These are phyloP conservation scores for Candida argentea DNA, from an alignment of 805 yeast species.

Conservation along the genomic window DNA sequence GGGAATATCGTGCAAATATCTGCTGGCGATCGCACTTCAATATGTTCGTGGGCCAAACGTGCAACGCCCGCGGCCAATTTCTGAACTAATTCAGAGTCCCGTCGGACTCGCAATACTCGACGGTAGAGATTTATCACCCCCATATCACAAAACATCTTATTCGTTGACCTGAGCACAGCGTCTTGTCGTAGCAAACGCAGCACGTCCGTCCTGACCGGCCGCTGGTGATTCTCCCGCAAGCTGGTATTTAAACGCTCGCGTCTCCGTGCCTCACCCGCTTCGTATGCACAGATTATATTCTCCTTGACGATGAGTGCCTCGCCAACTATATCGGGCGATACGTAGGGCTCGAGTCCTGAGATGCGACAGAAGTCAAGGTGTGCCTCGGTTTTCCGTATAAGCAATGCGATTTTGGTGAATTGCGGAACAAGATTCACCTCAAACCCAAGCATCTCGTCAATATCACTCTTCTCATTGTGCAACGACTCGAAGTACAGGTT, in stretches of 20 bases:
- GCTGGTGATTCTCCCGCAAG: conserved; percentile 7
- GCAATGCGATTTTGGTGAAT: conserved; percentile 37
- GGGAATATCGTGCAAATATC: conserved; percentile 49
- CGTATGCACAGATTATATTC: conserved; percentile 10
- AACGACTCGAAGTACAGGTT: conserved; percentile 3
- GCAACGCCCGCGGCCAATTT: conserved; percentile 34
- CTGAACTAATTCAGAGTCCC: conserved; percentile 37
- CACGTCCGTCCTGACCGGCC: conserved; percentile 13
- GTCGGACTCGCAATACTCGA: conserved; percentile 40
- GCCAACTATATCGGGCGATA: conserved; percentile 9
- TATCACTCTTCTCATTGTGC: conserved; percentile 17
- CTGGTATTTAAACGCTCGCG: conserved; percentile 13
- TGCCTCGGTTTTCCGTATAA: conserved; percentile 20
- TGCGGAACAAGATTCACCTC: conserved; percentile 52
- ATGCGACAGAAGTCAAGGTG: no score
- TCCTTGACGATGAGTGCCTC: conserved; percentile 31
- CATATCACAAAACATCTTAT: conserved; percentile 41
- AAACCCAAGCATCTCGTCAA: conserved; percentile 58
- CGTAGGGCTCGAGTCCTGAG: no score
- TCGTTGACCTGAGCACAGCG: conserved; percentile 34
- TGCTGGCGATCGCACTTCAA: conserved; percentile 38
- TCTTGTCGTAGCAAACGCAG: conserved; percentile 12
- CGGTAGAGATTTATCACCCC: conserved; percentile 49
- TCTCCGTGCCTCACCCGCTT: conserved; percentile 18
- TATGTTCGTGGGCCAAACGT: conserved; percentile 21